A percentile compares a stretch with the other conserved stretches of the same genome.
Conservation (phyloP, 2,329 filamentous ascomycete species). For the Apiospora sp. region DNA sequence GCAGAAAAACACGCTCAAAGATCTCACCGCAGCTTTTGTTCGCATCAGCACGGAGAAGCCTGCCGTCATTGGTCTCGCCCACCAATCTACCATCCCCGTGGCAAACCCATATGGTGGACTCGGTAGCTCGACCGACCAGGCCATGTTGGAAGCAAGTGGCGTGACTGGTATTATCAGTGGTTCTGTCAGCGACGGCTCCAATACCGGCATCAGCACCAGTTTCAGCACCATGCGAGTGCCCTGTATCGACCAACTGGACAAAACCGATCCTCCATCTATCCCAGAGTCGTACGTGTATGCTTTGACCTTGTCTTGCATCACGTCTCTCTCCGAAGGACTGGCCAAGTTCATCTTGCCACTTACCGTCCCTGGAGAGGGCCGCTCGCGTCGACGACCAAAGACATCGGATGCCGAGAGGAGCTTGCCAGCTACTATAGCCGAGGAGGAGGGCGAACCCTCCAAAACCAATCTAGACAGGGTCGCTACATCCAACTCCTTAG, state of each 20-base stretch:
- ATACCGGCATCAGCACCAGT: conserved; percentile 83
- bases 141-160: conserved; percentile 87
- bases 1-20: conserved; percentile 79
- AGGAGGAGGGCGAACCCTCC: conserved; percentile 43
- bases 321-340: conserved; percentile 87
- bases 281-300: conserved; percentile 96
- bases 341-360: conserved; percentile 93
- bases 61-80: conserved; percentile 83
- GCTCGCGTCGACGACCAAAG: conserved; percentile 58
- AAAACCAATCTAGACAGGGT: conserved; percentile 40
- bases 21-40: conserved; percentile 89
- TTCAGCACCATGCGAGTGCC: conserved; percentile 90
- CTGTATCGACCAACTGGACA: conserved; percentile 94
- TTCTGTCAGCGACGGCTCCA: conserved; percentile 71
- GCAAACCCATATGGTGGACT: conserved; percentile 62
- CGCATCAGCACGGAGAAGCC: conserved; percentile 92
- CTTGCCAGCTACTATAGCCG: conserved; percentile 50
- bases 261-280: conserved; percentile 80
- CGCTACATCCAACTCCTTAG: conserved; percentile 47
- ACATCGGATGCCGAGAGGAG: conserved; percentile 53
- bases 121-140: conserved; percentile 75
- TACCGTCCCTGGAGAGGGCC: conserved; percentile 78
- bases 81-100: conserved; percentile 84
- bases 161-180: conserved; percentile 87
- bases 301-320: conserved; percentile 87